Evolutionary conservation across 257 asterid genomes (phyloP), one percentile per base, ranked within the genome.

Genomic region (Ligustrum vulgare): DNA sequence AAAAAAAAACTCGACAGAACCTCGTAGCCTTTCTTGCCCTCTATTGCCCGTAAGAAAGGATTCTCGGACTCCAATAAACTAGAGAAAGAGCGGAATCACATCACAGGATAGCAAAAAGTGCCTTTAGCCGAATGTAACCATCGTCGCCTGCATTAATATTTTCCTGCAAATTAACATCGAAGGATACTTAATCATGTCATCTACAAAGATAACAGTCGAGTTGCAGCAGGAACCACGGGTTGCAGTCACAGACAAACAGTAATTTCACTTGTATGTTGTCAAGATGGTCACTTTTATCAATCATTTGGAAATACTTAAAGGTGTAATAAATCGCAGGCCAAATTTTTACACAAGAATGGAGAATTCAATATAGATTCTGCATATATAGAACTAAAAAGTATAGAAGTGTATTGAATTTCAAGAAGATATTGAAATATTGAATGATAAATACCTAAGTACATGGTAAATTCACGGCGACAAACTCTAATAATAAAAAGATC

Each of bases 401-500:
- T 45, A 54, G 28, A 7, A 1, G 8, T n/a, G 25, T n/a, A 12
- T 47, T 12, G 62, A 15, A n/a, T 43, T 33, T 20, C 66, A 4
- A 34, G 25, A 18, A 33, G 34, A 6, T 9, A 20, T 7, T 49
- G 11, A 15, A 11, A 6, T 8, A 11, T 6, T 49, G 11, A 15
- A 6, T 5, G 2, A 2, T 33, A 13, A 64, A 16, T 87, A 87
- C 91, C 93, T 71, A 69, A 78, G 75, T 78, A 78, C 77, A 76
- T 74, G 25, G 79, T 73, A 71, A 67, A 34, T 76, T 56, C 71
- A 69, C 64, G 70, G 71, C 8, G 63, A 39, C 23, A 58, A 78
- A 82, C 75, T 81, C 75, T 85, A 93, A 80, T 93, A 93, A 84
- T 93, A 89, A 68, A 91, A 87, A 34, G 96, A 89, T 4, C 96